Conservation (phyloP, 1,139 yeast genomes). For the Geotrichum carabidarum region DNA sequence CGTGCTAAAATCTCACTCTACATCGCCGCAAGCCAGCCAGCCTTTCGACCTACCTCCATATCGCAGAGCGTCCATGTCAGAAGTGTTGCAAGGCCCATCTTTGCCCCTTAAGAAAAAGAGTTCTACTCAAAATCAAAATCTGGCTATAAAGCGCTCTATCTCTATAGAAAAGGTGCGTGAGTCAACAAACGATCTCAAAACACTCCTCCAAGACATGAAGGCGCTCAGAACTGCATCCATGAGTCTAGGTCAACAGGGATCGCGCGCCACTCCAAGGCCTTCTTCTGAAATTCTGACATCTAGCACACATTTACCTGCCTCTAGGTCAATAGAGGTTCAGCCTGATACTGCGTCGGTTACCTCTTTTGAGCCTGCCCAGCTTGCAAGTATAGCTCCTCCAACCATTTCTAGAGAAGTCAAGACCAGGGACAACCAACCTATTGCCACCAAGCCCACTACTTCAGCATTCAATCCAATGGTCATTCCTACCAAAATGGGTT, state of each 20-base stretch:
- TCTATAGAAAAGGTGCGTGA: conserved; percentile 26
- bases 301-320: no score
- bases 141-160: not conserved
- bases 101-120: not conserved
- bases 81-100: not conserved
- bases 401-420: not conserved
- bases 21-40: conserved; percentile 2
- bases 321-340: no score
- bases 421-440: not conserved
- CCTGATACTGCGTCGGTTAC: no score
- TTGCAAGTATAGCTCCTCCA: not conserved
- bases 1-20: not conserved
- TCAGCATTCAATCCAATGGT: not conserved
- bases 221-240: conserved; percentile 25
- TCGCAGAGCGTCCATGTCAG: conserved; percentile 13
- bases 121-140: not conserved
- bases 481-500: not conserved
- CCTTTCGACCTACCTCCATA: conserved; percentile 8
- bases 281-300: no score
- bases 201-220: conserved; percentile 26
- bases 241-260: not conserved
- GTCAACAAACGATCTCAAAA: conserved; percentile 26
- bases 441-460: not conserved
- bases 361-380: no score
- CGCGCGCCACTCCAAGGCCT: no score